Conservation (phyloP, 2,329 filamentous ascomycete species). For the Fusarium sp. region DNA sequence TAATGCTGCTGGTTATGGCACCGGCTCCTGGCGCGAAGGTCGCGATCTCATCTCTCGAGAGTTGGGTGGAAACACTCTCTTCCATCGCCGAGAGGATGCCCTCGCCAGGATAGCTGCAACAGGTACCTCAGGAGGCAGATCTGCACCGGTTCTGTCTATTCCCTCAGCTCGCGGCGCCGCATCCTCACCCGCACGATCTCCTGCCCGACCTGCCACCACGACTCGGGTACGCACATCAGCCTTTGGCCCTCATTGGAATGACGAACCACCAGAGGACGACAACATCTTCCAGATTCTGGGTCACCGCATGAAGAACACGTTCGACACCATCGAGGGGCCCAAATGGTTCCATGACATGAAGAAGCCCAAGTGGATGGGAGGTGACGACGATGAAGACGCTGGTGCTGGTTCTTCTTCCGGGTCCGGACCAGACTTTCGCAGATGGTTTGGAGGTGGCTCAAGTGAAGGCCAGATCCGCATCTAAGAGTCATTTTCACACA, state of each 20-base stretch:
- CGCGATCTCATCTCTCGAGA: slow-evolving; percentile 91
- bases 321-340: slow-evolving; percentile 85
- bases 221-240: slow-evolving; percentile 46
- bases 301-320: slow-evolving; percentile 90
- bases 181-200: slow-evolving; percentile 55
- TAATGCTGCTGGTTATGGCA: slow-evolving; percentile 74
- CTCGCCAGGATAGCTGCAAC: slow-evolving; percentile 49
- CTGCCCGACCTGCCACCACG: slow-evolving; percentile 51
- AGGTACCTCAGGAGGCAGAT: slow-evolving; percentile 47
- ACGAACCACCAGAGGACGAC: slow-evolving; percentile 76
- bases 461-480: slow-evolving; percentile 51
- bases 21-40: slow-evolving; percentile 91
- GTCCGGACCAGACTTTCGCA: slow-evolving; percentile 59
- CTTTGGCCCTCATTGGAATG: slow-evolving; percentile 53
- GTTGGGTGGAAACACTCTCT: slow-evolving; percentile 72
- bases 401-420: slow-evolving; percentile 42
- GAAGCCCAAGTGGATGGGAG: slow-evolving; percentile 85
- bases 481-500: slow-evolving; percentile 20
- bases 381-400: slow-evolving; percentile 61
- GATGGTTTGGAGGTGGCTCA: slow-evolving; percentile 68
- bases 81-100: slow-evolving; percentile 61
- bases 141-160: slow-evolving; percentile 62
- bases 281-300: slow-evolving; percentile 87
- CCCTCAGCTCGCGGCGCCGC: slow-evolving; percentile 55
- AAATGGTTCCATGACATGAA: slow-evolving; percentile 85